Base-by-base conservation (phyloP, 805 yeast genomes). In the Groenewaldozyma salmanticensis region DNA sequence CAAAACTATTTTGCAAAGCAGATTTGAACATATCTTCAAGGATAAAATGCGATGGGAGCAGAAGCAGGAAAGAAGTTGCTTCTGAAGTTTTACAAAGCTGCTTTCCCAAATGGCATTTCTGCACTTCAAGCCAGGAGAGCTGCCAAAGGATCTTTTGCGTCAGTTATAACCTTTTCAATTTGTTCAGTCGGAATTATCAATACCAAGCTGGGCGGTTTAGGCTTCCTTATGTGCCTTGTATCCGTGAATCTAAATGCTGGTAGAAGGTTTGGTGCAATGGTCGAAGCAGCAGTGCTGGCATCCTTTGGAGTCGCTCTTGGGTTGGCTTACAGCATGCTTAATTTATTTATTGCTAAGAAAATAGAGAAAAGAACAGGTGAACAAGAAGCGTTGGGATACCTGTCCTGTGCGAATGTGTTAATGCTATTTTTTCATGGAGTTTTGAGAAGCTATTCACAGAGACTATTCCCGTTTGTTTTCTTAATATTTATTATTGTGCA, bases 221-320 rank as follows among this genome's bases (percentile, higher is more conserved):
- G 71, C 1, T 68, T 69, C 7, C 63, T 71, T 65, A 51, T 70
- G 7, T 70, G 72, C 0, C 47, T 71, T 32, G 61, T 68, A 4
- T 63, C 73, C 1, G 74, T 70, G 13, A 68, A 67, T 51, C 67
- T 67, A 4, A 73, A 70, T 47, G 74, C 75, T 2, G 75, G 75
- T 0, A 61, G 74, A 46, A 59, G 76, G 38, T 58, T 69, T 2
- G 71, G 75, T 18, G 64, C 70, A 4, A 69, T 71, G 51, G 58
- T 71, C 20, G 72, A 71, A 45, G 65, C 66, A 18, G 59, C 60
- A 5, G 50, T 66, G 3, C 57, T 66, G 35, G 67, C 71, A 49
- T 45, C 59, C 2, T 55, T 67, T 2, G 76, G 75, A 0, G 41
- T 68, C 21, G 50, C 64, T 1, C 35, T 67, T 15, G 76, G 75